A percentile compares a stretch with the other conserved stretches of the same genome.
Conservation (phyloP, 202 grass and related monocot genomes). For the Zoysia matrella region DNA sequence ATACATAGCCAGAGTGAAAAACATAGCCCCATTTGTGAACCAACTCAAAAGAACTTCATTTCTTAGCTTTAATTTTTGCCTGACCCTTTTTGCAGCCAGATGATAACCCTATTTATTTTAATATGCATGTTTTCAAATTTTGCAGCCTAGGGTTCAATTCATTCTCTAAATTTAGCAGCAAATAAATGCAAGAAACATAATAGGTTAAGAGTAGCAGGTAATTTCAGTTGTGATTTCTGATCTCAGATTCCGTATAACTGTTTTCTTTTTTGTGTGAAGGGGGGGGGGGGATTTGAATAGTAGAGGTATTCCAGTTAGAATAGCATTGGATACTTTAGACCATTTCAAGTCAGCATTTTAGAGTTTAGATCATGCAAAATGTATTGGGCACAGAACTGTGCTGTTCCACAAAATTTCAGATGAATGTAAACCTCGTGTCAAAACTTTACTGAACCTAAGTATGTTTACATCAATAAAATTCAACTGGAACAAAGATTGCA, state of each 20-base stretch:
- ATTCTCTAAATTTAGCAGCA: background rate
- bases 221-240: background rate
- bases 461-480: background rate
- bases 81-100: too few species aligned
- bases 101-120: too few species aligned
- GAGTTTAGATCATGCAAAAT: background rate
- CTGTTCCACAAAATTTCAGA: conserved; percentile 3
- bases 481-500: background rate
- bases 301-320: background rate
- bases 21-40: background rate
- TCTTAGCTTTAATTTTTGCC: background rate
- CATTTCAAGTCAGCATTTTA: background rate
- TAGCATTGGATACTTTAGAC: background rate
- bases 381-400: background rate
- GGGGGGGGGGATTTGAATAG: too few species aligned
- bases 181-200: conserved; percentile 11
- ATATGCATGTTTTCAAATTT: background rate
- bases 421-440: conserved; percentile 9
- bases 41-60: background rate
- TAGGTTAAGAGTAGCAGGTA: background rate
- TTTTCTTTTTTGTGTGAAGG: too few species aligned
- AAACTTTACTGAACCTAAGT: background rate
- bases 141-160: background rate
- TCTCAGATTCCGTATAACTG: too few species aligned
- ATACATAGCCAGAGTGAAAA: background rate